Conservation (phyloP, 495 filamentous ascomycete genomes). For the Chaetomium tenue region DNA sequence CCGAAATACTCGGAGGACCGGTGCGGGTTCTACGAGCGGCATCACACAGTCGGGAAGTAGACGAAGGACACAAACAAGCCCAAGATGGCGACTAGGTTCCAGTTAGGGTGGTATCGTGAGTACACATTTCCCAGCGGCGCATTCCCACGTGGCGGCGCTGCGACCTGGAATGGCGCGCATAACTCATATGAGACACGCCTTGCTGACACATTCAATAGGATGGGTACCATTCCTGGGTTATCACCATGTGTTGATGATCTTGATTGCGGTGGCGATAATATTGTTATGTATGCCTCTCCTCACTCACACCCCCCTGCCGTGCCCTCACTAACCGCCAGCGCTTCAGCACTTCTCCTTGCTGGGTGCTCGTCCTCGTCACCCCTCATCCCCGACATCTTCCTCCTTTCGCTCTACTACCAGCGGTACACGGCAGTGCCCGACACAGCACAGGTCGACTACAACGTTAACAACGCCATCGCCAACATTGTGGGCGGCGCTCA, state of each 20-base stretch:
- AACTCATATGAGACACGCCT: background rate
- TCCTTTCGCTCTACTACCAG: conserved; percentile 73
- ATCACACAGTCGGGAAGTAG: conserved; percentile 3
- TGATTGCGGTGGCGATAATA: conserved; percentile 92
- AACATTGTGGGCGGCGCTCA: conserved; percentile 68
- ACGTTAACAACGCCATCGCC: conserved; percentile 69
- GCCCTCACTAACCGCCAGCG: conserved; percentile 1
- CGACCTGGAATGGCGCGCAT: conserved; percentile 3
- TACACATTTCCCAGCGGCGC: background rate
- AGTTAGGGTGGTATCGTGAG: conserved; percentile 50
- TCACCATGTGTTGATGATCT: conserved; percentile 97
- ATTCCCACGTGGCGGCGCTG: background rate
- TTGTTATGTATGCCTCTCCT: conserved; percentile 71
- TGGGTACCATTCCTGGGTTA: conserved; percentile 94
- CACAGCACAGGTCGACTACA: conserved; percentile 80
- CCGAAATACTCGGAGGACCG: conserved; percentile 41
- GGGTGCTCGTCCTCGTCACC: conserved; percentile 77
- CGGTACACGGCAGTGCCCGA: conserved; percentile 62
- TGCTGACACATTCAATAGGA: conserved; percentile 51
- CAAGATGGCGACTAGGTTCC: conserved; percentile 38
- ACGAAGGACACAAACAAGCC: background rate
- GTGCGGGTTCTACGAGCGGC: conserved; percentile 35
- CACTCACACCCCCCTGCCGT: background rate
- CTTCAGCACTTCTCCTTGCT: conserved; percentile 68
- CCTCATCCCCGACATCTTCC: conserved; percentile 74